A percentile compares a stretch with the other conserved stretches of the same genome.
These are phyloP conservation scores for Scleroderma citrinum DNA, from an alignment of 768 basidiomycete species.

Conservation along the genomic window DNA sequence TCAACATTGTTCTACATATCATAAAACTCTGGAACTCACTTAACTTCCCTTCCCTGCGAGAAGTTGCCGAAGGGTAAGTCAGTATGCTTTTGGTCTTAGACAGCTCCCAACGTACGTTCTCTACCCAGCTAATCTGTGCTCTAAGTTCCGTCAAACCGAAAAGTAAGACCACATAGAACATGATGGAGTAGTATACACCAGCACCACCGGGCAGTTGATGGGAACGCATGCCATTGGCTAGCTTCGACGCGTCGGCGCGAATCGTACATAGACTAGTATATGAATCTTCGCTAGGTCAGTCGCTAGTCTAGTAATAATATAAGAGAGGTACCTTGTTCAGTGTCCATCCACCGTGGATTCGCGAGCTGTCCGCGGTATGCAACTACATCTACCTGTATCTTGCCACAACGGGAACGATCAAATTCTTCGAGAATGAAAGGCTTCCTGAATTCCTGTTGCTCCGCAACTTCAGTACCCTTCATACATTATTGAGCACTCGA, in stretches of 20 bases:
- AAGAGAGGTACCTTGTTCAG: conserved; percentile 15
- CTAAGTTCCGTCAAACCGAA: conserved; percentile 50
- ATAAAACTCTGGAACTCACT: conserved; percentile 13
- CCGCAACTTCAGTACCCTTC: conserved; percentile 35
- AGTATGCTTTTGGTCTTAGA: neutral
- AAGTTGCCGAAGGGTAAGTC: neutral
- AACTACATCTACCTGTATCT: conserved; percentile 11
- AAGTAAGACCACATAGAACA: conserved; percentile 34
- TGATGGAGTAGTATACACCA: conserved; percentile 8
- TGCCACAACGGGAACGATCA: conserved; percentile 9
- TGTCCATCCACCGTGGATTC: conserved; percentile 23
- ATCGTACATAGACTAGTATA: conserved; percentile 23
- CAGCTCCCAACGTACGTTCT: conserved; percentile 31
- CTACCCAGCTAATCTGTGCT: conserved; percentile 46
- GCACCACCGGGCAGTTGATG: conserved; percentile 2
- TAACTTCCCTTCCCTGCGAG: conserved; percentile 32
- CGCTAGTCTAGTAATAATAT: neutral
- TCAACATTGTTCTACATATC: neutral
- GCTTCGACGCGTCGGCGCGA: conserved; percentile 19
- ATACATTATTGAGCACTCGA: neutral
- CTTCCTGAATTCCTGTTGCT: conserved; percentile 34
- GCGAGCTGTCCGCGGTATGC: conserved; percentile 18
- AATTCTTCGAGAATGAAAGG: conserved; percentile 22
- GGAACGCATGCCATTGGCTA: conserved; percentile 9
- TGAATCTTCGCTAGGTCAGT: conserved; percentile 10